Percentiles rank a stretch among this genome's conserved stretches.
phyloP scores from a whole-genome alignment of 352 stramenopile genomes.

The Pythium brachiatum region DNA sequence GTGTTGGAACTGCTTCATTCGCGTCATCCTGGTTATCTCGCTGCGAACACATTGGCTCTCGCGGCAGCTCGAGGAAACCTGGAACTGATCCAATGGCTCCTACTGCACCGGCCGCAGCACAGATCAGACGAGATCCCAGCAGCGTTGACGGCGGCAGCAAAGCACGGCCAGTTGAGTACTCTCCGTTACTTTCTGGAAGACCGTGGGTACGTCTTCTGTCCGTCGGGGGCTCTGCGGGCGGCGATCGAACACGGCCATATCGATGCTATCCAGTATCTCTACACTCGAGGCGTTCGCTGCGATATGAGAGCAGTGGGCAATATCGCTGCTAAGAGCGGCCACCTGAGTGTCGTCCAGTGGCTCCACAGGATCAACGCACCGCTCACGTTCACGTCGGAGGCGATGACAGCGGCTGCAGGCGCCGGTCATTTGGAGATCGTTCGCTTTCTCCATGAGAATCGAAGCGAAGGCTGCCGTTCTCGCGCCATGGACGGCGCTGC shows the following conservation, averaged over 20 bases:
- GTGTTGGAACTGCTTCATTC: background rate
- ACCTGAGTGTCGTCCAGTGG: constrained; percentile 6
- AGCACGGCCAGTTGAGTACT: background rate
- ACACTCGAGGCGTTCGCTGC: background rate
- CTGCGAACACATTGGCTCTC: background rate
- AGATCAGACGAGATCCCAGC: background rate
- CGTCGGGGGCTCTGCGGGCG: background rate
- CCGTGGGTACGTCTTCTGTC: background rate
- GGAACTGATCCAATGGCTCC: constrained; percentile 4
- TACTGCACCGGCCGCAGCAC: background rate
- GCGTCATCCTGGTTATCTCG: constrained; percentile 1
- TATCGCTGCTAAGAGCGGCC: background rate
- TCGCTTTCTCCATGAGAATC: constrained; percentile 11
- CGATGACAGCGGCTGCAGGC: constrained; percentile 7
- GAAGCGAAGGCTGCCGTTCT: constrained; percentile 7
- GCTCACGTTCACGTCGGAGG: constrained; percentile 6
- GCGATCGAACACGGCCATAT: constrained; percentile 9
- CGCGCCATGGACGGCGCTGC: constrained; percentile 13
- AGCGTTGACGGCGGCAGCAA: background rate
- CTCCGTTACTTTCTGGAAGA: background rate
- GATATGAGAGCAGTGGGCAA: background rate
- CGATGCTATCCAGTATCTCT: background rate
- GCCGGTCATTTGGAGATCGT: constrained; percentile 11
- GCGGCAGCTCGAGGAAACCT: constrained; percentile 1
- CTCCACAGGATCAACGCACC: background rate